Conservation (phyloP, 2,329 filamentous ascomycete genomes). For the Fusarium compactum region DNA sequence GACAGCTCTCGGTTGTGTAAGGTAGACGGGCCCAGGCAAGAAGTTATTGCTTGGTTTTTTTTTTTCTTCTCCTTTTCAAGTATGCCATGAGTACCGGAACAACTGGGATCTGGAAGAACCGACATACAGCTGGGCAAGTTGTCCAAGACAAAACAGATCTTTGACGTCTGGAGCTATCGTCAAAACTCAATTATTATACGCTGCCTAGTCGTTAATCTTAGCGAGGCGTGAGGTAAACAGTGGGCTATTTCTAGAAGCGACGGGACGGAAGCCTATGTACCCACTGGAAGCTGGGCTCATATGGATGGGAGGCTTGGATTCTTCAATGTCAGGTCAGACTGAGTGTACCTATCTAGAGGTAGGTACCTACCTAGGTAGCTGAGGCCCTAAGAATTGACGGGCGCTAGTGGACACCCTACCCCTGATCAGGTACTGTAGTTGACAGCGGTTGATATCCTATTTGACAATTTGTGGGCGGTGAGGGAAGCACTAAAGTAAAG, state of each 20-base stretch:
- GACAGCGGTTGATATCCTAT: constrained; percentile 33
- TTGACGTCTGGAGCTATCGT: not conserved
- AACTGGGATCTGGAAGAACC: not conserved
- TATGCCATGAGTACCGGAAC: not conserved
- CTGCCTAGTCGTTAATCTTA: constrained; percentile 28
- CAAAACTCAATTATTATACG: constrained; percentile 1
- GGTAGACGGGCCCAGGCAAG: constrained; percentile 19
- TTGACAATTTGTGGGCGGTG: constrained; percentile 8
- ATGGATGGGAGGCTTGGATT: not conserved
- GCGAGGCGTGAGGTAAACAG: constrained; percentile 16
- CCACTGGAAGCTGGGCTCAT: not conserved
- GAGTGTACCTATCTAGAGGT: not conserved
- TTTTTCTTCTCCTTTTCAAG: not conserved
- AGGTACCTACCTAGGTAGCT: not conserved
- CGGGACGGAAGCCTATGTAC: not conserved
- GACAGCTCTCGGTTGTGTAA: constrained; percentile 2
- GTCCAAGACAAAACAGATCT: not conserved
- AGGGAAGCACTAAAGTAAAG: constrained; percentile 9
- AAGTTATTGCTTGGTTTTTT: constrained; percentile 5
- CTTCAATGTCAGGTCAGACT: not conserved
- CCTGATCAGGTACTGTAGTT: constrained; percentile 27
- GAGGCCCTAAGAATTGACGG: constrained; percentile 11
- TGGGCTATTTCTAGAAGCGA: constrained; percentile 17
- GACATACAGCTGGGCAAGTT: not conserved
- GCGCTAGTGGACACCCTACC: constrained; percentile 5